Base-by-base conservation (phyloP, 805 yeast species). In the Monosporozyma unispora region DNA sequence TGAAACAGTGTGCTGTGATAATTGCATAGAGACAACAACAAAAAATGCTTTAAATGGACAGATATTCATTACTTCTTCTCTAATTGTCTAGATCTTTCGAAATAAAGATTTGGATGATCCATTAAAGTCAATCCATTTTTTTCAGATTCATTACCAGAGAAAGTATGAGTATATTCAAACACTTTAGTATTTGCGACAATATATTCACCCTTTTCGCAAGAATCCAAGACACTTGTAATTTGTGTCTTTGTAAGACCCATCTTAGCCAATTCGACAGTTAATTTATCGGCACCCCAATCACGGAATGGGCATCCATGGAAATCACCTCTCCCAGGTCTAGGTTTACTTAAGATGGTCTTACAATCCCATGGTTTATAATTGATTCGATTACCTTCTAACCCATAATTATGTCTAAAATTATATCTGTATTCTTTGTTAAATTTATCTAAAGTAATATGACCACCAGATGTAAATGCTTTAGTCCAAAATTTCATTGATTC, bases 221-320 rank as follows among this genome's bases (percentile, higher is more conserved):
- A 79, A 45, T 85, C 91, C 46, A 83, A 56, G 11, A 93, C 78
- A 38, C 78, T 78, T 43, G 76, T 73, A 45, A 86, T 67, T 45
- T 79, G 76, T 19, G 69, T 61, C 22, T 68, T 61, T 12, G 69
- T 63, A 40, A 79, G 75, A 22, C 68, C 70, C 61, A 75, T 76
- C 51, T 84, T 87, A 9, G 65, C 71, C 54, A 93, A 71, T 52
- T 79, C 78, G 3, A 59, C 55, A 6, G 76, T 72, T 45, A 93
- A 71, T 48, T 77, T 75, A 43, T 87, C 95, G n/a, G 77, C 62
- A 11, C 77, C 73, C 59, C 85, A 70, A 58, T 85, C 91, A 48
- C 95, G 72, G 67, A 86, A 93, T 4, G 98, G 97, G 67, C 98
- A 91, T 2, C 99, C 99, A 62, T 91, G 96, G 51, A 70, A 77